A percentile compares a stretch with the other conserved stretches of the same genome.
phyloP scores from a whole-genome alignment of 2,329 filamentous ascomycete genomes.

The Blastomyces silverae region DNA sequence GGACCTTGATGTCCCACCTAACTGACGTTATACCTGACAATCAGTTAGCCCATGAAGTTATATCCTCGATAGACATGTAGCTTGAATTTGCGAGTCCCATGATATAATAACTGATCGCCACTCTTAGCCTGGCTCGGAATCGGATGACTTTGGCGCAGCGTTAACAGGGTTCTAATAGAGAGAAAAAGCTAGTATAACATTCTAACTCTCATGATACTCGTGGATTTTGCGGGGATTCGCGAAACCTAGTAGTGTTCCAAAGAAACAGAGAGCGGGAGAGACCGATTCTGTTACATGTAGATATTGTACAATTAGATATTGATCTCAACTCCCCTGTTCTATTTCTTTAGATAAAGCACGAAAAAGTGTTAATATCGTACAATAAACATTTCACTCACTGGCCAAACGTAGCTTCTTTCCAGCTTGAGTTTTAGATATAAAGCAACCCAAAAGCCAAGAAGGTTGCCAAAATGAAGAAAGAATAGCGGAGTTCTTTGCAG shows the following conservation, averaged over 20 bases:
- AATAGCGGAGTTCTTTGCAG: background rate
- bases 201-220: background rate
- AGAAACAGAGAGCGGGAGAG: background rate
- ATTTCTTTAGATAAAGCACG: background rate
- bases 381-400: background rate
- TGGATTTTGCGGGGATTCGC: background rate
- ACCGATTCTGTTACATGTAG: background rate
- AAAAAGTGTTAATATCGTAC: background rate
- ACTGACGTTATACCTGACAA: background rate
- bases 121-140: background rate
- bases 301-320: background rate
- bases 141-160: background rate
- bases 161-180: background rate
- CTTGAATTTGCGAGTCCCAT: background rate
- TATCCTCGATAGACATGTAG: background rate
- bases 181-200: background rate
- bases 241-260: background rate
- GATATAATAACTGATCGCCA: background rate
- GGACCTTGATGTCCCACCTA: background rate
- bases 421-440: background rate
- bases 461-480: background rate
- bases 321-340: background rate
- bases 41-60: background rate
- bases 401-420: background rate
- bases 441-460: background rate